phyloP scores from a whole-genome alignment of 2,329 filamentous ascomycete species.

The Hyphodiscus sp. region DNA sequence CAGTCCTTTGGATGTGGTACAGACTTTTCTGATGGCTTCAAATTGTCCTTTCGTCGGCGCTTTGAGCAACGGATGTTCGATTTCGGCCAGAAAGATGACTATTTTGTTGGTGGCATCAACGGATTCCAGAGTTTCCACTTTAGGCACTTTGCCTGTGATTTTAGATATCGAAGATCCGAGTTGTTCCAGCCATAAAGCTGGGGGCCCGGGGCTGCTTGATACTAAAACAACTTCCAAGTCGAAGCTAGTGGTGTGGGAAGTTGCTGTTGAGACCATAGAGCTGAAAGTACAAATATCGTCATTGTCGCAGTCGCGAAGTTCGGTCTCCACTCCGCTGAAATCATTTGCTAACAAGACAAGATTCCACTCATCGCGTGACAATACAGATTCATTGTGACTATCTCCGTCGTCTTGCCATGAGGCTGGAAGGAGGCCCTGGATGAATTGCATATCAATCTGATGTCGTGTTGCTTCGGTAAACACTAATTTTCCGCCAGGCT shows the following conservation, averaged over 20 bases:
- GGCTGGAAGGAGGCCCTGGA: conserved; percentile 6
- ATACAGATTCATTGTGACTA: not conserved
- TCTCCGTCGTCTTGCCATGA: not conserved
- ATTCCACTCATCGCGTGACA: not conserved
- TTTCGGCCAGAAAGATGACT: conserved; percentile 43
- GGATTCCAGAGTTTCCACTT: not conserved
- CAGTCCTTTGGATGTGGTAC: conserved; percentile 33
- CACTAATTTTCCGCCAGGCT: conserved; percentile 23
- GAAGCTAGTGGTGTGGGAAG: not conserved
- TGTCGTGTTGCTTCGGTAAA: conserved; percentile 18
- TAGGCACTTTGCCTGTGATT: not conserved
- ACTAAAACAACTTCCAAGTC: not conserved
- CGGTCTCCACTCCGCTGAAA: not conserved
- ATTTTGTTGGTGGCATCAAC: conserved; percentile 15
- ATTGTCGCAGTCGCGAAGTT: not conserved
- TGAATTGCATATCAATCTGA: not conserved
- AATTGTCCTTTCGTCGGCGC: conserved; percentile 36
- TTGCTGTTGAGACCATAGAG: not conserved
- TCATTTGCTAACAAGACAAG: not conserved
- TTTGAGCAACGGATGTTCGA: conserved; percentile 32
- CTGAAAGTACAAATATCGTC: not conserved
- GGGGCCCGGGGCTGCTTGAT: not conserved
- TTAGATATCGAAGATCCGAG: not conserved
- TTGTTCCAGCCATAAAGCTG: not conserved
- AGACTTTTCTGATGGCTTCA: conserved; percentile 34